Conservation (phyloP, 345 rosid genomes). For the Lepidium sativum region DNA sequence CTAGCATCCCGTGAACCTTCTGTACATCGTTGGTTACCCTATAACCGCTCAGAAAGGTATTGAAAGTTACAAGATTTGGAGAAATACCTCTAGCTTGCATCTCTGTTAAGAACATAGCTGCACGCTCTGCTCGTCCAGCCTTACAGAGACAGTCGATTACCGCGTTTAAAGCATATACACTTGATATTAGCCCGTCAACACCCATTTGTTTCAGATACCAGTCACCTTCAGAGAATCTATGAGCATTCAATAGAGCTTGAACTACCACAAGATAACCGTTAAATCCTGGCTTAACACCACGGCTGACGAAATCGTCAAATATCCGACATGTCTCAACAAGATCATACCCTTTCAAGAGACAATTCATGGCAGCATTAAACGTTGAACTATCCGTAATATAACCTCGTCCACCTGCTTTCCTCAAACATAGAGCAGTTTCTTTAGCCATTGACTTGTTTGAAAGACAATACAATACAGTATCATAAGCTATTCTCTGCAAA, state of each 20-base stretch:
- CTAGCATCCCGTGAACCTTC: slow-evolving; percentile 36
- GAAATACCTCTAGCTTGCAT: slow-evolving; percentile 46
- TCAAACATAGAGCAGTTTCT: slow-evolving; percentile 55
- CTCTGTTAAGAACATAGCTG: slow-evolving; percentile 35
- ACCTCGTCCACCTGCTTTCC: slow-evolving; percentile 41
- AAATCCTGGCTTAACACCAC: slow-evolving; percentile 57
- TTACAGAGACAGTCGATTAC: slow-evolving; percentile 76
- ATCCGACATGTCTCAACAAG: slow-evolving; percentile 47
- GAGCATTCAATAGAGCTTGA: slow-evolving; percentile 47
- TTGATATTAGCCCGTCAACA: slow-evolving; percentile 38
- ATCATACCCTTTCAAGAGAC: slow-evolving; percentile 55
- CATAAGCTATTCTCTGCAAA: slow-evolving; percentile 45
- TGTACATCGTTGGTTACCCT: slow-evolving; percentile 42
- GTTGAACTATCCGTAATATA: slow-evolving; percentile 49
- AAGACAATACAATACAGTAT: slow-evolving; percentile 58
- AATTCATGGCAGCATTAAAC: slow-evolving; percentile 47
- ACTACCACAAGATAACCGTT: slow-evolving; percentile 44
- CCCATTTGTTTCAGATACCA: slow-evolving; percentile 41
- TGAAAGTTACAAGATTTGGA: slow-evolving; percentile 77
- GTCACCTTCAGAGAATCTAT: slow-evolving; percentile 43
- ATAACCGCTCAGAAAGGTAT: slow-evolving; percentile 60
- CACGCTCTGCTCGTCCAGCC: slow-evolving; percentile 42
- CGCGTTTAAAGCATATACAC: slow-evolving; percentile 57
- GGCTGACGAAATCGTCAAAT: slow-evolving; percentile 38
- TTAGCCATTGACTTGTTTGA: slow-evolving; percentile 56